Evolutionary conservation across 345 rosid species (phyloP).

Genomic region (Bruguiera sexangula): DNA sequence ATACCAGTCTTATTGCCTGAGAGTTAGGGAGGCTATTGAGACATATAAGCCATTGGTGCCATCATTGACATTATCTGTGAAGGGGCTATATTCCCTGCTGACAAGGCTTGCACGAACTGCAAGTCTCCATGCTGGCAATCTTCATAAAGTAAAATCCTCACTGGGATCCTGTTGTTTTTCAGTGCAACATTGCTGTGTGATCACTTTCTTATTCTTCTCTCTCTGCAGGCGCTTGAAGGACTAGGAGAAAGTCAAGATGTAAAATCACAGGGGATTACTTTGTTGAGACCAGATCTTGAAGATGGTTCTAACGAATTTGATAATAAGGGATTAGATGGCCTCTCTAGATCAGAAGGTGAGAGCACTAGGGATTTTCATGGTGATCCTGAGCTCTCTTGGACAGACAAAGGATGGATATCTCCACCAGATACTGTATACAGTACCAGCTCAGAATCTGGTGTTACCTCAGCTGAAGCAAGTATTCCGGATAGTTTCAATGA

Average conservation of each 20-base stretch:
- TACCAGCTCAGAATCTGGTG: constrained; percentile 49
- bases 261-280: constrained; percentile 49
- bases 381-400: constrained; percentile 38
- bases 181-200: background rate
- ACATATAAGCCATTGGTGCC: constrained; percentile 57
- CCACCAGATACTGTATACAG: constrained; percentile 70
- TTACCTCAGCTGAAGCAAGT: constrained; percentile 40
- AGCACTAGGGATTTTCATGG: constrained; percentile 35
- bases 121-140: constrained; percentile 82
- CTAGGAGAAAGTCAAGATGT: constrained; percentile 65
- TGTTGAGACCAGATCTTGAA: constrained; percentile 50
- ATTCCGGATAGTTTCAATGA: constrained; percentile 34
- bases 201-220: constrained; percentile 6
- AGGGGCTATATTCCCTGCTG: constrained; percentile 58
- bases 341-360: constrained; percentile 41
- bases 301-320: constrained; percentile 40
- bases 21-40: constrained; percentile 72
- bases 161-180: constrained; percentile 9
- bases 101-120: constrained; percentile 79
- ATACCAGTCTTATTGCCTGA: constrained; percentile 72
- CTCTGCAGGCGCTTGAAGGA: constrained; percentile 65
- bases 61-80: constrained; percentile 51
- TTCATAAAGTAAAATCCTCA: constrained; percentile 57
- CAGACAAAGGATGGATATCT: constrained; percentile 73
- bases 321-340: constrained; percentile 39